Percentiles rank a stretch among this genome's conserved stretches.
These are phyloP conservation scores for Oenanthe javanica DNA, from an alignment of 140 eudicot species.

Conservation along the genomic window DNA sequence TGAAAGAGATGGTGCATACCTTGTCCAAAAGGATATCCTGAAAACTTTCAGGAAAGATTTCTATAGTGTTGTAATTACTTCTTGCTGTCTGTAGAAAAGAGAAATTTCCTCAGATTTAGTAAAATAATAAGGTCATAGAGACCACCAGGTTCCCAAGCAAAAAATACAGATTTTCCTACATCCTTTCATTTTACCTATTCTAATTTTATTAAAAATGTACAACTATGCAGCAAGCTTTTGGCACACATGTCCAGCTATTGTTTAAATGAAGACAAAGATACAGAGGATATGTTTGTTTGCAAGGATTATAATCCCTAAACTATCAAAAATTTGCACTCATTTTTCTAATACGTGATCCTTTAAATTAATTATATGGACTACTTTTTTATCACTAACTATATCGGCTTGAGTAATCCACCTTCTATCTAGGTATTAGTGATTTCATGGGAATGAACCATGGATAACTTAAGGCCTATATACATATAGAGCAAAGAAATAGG, in stretches of 20 bases:
- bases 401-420: not conserved
- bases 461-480: too few species aligned
- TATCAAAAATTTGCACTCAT: not conserved
- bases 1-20: slow-evolving; percentile 33
- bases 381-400: not conserved
- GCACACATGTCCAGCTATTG: not conserved
- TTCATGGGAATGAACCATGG: not conserved
- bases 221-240: not conserved
- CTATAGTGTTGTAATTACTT: slow-evolving; percentile 40
- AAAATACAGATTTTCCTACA: not conserved
- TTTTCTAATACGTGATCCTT: not conserved
- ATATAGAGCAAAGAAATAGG: too few species aligned
- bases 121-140: not conserved
- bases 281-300: not conserved
- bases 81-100: slow-evolving; percentile 50
- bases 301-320: not conserved
- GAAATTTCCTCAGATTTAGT: not conserved
- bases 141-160: not conserved
- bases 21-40: slow-evolving; percentile 88
- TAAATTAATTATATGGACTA: not conserved
- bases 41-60: slow-evolving; percentile 49
- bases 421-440: not conserved
- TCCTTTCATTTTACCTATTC: not conserved
- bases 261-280: not conserved
- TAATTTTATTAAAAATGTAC: not conserved